Evolutionary conservation across 495 filamentous ascomycete species (phyloP).

Genomic region (Aspergillus asperescens): DNA sequence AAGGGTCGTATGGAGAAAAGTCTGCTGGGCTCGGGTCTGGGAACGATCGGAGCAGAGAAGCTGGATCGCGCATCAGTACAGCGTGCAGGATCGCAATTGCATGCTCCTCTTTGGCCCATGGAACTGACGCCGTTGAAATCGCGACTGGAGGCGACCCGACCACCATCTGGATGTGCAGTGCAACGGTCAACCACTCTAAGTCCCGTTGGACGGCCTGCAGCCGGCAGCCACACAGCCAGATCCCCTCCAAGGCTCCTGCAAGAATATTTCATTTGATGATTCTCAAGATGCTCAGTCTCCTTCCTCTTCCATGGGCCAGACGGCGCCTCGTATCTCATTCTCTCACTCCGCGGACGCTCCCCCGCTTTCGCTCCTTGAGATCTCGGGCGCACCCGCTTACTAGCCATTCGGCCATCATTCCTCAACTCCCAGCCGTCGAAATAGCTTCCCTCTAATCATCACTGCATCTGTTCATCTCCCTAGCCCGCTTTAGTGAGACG

Average conservation of each 20-base stretch:
- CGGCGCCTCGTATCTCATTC: neutral
- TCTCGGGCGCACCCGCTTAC: slow-evolving; percentile 27
- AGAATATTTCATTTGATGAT: neutral
- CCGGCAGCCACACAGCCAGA: slow-evolving; percentile 9
- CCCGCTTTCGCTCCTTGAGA: slow-evolving; percentile 27
- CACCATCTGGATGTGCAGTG: slow-evolving; percentile 14
- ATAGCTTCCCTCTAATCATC: too few relatives aligned
- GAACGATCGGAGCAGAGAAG: slow-evolving; percentile 20
- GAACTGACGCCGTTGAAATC: slow-evolving; percentile 22
- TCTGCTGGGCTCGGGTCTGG: too few relatives aligned
- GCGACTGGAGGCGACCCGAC: slow-evolving; percentile 16
- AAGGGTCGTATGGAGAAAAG: too few relatives aligned
- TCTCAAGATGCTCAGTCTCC: too few relatives aligned
- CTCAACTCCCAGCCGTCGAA: neutral
- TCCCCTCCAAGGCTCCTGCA: slow-evolving; percentile 15
- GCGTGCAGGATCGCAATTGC: slow-evolving; percentile 9
- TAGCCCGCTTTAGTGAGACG: neutral
- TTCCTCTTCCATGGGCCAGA: slow-evolving; percentile 19
- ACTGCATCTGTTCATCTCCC: too few relatives aligned
- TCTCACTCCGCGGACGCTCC: slow-evolving; percentile 9
- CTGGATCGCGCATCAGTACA: slow-evolving; percentile 20
- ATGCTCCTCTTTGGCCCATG: neutral
- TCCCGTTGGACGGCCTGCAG: too few relatives aligned
- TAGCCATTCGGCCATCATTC: slow-evolving; percentile 3
- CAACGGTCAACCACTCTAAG: slow-evolving; percentile 15